Percentiles rank a stretch among this genome's conserved stretches.
Evolutionary conservation across 306 rosid genomes (phyloP).

Genomic region (Glycine latifolia): DNA sequence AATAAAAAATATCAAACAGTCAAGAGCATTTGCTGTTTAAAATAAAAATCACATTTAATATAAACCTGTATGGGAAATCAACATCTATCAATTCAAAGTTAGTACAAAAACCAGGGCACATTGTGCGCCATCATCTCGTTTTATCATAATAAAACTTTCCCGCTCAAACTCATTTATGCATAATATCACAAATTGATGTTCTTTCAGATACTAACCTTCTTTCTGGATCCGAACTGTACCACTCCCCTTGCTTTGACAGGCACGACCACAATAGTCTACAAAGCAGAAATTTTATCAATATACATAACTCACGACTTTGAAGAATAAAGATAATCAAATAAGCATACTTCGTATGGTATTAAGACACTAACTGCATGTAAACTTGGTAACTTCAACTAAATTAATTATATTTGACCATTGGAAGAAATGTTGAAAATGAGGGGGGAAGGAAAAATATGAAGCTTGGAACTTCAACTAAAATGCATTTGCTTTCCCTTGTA

Average conservation of each 20-base stretch:
- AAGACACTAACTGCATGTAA: constrained; percentile 21
- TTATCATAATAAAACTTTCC: constrained; percentile 17
- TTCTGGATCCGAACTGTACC: constrained; percentile 75
- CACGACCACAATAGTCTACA: constrained; percentile 76
- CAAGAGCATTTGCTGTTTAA: background rate
- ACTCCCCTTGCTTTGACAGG: constrained; percentile 72
- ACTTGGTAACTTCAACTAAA: constrained; percentile 14
- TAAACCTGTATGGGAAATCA: background rate
- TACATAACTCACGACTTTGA: constrained; percentile 30
- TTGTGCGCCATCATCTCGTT: background rate
- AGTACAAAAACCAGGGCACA: constrained; percentile 5
- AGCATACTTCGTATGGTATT: background rate
- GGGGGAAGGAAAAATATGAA: background rate
- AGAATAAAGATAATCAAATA: constrained; percentile 24
- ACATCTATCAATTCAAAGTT: background rate
- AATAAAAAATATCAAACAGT: background rate
- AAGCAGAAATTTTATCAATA: constrained; percentile 49
- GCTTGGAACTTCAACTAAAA: constrained; percentile 8
- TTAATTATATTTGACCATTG: constrained; percentile 2
- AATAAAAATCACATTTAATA: background rate
- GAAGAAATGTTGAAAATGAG: background rate
- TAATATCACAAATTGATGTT: background rate
- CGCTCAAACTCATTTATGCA: background rate
- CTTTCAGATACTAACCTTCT: constrained; percentile 61
- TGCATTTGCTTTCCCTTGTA: background rate